A percentile compares a stretch with the other conserved stretches of the same genome.
These are phyloP conservation scores for Pseudozyma tsukubaensis DNA, from an alignment of 1,284 basidiomycete species.

Conservation along the genomic window DNA sequence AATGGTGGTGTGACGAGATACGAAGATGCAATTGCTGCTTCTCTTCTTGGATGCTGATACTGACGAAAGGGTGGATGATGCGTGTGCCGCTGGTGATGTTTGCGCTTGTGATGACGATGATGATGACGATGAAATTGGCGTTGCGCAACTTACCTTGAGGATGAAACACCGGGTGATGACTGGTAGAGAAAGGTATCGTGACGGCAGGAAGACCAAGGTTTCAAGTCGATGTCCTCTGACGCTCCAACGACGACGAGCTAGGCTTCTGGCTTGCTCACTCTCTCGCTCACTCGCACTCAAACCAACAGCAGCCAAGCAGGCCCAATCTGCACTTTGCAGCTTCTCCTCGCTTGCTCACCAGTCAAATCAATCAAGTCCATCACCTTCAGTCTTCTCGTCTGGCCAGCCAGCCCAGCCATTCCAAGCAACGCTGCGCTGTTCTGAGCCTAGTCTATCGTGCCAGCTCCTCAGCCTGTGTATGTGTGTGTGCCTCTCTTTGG, in stretches of 20 bases:
- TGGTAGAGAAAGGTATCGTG: slow-evolving; percentile 41
- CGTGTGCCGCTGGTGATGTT: slow-evolving; percentile 1
- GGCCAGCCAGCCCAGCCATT: too few relatives aligned
- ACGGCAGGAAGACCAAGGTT: slow-evolving; percentile 24
- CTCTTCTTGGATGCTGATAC: not conserved
- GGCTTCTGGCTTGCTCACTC: not conserved
- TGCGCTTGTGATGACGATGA: slow-evolving; percentile 26
- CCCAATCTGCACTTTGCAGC: not conserved
- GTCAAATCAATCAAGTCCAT: too few relatives aligned
- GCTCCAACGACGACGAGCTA: slow-evolving; percentile 10
- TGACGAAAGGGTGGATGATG: slow-evolving; percentile 6
- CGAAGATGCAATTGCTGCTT: slow-evolving; percentile 4
- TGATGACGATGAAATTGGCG: slow-evolving; percentile 18
- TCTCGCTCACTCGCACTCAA: not conserved
- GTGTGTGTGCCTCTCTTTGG: too few relatives aligned
- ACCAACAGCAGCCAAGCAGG: not conserved
- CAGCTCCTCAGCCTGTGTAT: too few relatives aligned
- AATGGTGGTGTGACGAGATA: not conserved
- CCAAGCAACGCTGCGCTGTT: too few relatives aligned
- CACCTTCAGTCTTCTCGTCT: too few relatives aligned
- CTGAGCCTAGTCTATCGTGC: too few relatives aligned
- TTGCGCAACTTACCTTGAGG: slow-evolving; percentile 50
- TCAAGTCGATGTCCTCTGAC: slow-evolving; percentile 15
- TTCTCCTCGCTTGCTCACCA: slow-evolving; percentile 1
- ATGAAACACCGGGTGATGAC: slow-evolving; percentile 50